A percentile compares a stretch with the other conserved stretches of the same genome.
phyloP scores from a whole-genome alignment of 2,329 filamentous ascomycete genomes.

The Didymella segeticola region DNA sequence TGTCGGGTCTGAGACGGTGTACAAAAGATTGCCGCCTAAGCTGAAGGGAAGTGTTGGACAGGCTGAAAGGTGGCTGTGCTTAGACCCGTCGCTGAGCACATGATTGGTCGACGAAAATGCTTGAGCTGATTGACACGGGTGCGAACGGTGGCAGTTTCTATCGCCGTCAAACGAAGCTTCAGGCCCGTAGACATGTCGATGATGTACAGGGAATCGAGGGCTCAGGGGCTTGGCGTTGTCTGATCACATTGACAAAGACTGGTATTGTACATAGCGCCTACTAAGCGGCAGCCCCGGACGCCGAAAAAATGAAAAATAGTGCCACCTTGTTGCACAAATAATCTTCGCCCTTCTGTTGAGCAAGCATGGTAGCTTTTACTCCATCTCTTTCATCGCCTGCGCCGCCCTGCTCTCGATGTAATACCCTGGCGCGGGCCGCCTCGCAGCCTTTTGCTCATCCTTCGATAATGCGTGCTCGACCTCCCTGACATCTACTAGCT shows the following conservation, averaged over 20 bases:
- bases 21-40: no score
- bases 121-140: no score
- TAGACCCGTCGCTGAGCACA: no score
- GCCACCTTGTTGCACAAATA: not conserved
- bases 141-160: no score
- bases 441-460: slow-evolving; percentile 71
- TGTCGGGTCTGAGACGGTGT: no score
- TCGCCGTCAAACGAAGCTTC: no score
- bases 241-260: not conserved
- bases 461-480: slow-evolving; percentile 70
- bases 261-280: not conserved
- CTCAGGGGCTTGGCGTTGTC: not conserved
- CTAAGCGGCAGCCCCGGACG: not conserved
- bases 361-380: not conserved
- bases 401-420: slow-evolving; percentile 69
- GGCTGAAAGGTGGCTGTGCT: no score
- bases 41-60: no score
- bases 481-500: slow-evolving; percentile 83
- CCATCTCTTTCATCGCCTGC: slow-evolving; percentile 26
- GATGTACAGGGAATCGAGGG: not conserved
- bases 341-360: not conserved
- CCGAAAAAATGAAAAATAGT: not conserved
- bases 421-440: slow-evolving; percentile 81
- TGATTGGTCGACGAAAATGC: no score
- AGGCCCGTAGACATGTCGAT: no score